Percentiles rank a stretch among this genome's conserved stretches.
These are phyloP conservation scores for Capsella bursapastoris DNA, from an alignment of 345 rosid species.

Conservation along the genomic window DNA sequence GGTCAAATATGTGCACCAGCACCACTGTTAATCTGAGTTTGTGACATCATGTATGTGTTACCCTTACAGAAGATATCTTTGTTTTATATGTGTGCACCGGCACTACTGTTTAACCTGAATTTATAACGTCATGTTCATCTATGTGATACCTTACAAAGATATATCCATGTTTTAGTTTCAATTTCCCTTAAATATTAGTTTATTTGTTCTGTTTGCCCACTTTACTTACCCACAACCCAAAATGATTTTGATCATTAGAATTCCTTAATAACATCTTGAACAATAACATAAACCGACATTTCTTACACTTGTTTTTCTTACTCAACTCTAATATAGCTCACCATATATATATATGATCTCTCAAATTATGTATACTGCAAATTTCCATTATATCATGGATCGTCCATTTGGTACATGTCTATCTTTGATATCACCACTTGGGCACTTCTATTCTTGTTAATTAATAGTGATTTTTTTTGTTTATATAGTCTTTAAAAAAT, in stretches of 20 bases:
- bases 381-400: neutral
- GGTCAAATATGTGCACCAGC: conserved; percentile 26
- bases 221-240: neutral
- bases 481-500: conserved; percentile 20
- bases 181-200: neutral
- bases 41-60: conserved; percentile 34
- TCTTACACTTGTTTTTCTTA: neutral
- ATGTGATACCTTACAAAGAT: conserved; percentile 15
- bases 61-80: conserved; percentile 18
- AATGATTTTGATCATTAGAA: too few species aligned
- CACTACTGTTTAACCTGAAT: conserved; percentile 27
- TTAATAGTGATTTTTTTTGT: neutral
- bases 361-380: too few species aligned
- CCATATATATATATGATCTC: too few species aligned
- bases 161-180: neutral
- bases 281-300: neutral
- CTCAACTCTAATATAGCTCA: neutral
- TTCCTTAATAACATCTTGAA: neutral
- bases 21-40: conserved; percentile 29
- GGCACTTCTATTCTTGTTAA: conserved; percentile 7
- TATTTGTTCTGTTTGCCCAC: neutral
- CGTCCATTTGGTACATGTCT: neutral
- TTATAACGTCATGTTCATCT: conserved; percentile 33
- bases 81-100: conserved; percentile 24
- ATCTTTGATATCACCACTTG: neutral